Base-by-base conservation (phyloP, 2,329 filamentous ascomycete species). In the Botrytis deweyae region DNA sequence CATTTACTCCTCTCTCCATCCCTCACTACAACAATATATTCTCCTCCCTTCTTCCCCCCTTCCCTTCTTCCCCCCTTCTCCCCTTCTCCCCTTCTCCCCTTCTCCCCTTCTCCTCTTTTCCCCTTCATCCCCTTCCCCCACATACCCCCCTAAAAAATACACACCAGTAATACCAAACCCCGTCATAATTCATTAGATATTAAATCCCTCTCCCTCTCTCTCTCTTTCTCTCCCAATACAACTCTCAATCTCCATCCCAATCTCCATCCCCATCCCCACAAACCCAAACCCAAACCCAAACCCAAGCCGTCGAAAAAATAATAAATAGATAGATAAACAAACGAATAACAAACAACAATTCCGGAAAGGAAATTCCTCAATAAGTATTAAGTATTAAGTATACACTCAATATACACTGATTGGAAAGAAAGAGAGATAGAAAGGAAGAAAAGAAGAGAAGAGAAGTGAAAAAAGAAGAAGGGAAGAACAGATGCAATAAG, bases 131-230 rank as follows among this genome's bases (percentile, higher is more conserved):
- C 6, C 18, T 44, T 20, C 16, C 42, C 40, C 18, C 7, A 20
- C 0, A 9, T 22, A 8, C 18, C 44, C 44, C 40, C 14, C 1
- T 7, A n/a, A 52, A 52, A 0, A 6, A n/a, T 2, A 25, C 25
- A 52, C 1, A 52, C 20, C 22, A 49, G 12, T n/a, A n/a, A n/a
- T 16, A 7, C 49, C 25, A 52, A 5, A n/a, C n/a, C 5, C 12
- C 40, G 16, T 42, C 33, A 33, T 33, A 33, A 33, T 33, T 49
- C 8, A 49, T 49, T 49, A 49, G 20, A 22, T 25, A 49, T 49
- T 49, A 49, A 9, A 44, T 20, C 18, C 16, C 8, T 16, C 8
- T 9, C 1, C 29, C 29, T 2, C 38, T 38, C 42, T 6, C 42
- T 42, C 4, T 46, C 8, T 10, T 8, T 25, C 46, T 8, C 44